These are phyloP conservation scores for Myochromella boudieri DNA, from an alignment of 768 basidiomycete species.

Conservation along the genomic window DNA sequence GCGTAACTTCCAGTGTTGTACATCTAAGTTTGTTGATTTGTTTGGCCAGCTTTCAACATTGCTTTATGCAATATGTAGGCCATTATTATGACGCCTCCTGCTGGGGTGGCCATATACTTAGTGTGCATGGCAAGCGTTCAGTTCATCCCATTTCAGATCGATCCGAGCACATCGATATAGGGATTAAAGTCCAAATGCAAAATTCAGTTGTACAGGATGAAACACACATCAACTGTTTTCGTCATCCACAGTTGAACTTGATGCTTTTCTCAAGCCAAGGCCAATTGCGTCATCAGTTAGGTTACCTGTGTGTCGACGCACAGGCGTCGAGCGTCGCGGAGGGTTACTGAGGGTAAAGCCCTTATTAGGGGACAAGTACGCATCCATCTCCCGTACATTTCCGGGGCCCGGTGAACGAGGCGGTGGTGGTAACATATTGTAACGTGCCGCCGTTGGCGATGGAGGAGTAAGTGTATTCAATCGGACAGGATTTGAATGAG, in stretches of 20 bases:
- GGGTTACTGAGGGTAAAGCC: constrained; percentile 42
- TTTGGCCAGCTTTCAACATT: no score
- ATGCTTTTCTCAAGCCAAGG: constrained; percentile 25
- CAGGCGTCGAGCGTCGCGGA: constrained; percentile 33
- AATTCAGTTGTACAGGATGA: background rate
- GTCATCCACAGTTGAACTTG: constrained; percentile 18
- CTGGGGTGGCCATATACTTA: no score
- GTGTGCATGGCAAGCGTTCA: no score
- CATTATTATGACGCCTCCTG: no score
- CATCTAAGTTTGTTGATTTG: no score
- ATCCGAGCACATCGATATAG: no score
- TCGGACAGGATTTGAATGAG: constrained; percentile 53
- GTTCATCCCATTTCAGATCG: no score
- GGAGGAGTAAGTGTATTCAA: constrained; percentile 34
- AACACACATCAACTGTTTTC: constrained; percentile 10
- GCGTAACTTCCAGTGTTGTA: no score
- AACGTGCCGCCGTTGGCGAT: constrained; percentile 23
- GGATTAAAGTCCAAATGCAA: no score
- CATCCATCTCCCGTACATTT: constrained; percentile 32
- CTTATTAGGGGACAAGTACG: constrained; percentile 22
- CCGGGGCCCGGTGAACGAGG: constrained; percentile 38
- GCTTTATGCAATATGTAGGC: no score
- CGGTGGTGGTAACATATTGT: constrained; percentile 21
- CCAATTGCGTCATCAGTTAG: constrained; percentile 22
- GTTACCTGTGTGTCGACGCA: constrained; percentile 22